A percentile compares a stretch with the other conserved stretches of the same genome.
phyloP scores from a whole-genome alignment of 1,139 yeast species.

The Yamadazyma dendronema region DNA sequence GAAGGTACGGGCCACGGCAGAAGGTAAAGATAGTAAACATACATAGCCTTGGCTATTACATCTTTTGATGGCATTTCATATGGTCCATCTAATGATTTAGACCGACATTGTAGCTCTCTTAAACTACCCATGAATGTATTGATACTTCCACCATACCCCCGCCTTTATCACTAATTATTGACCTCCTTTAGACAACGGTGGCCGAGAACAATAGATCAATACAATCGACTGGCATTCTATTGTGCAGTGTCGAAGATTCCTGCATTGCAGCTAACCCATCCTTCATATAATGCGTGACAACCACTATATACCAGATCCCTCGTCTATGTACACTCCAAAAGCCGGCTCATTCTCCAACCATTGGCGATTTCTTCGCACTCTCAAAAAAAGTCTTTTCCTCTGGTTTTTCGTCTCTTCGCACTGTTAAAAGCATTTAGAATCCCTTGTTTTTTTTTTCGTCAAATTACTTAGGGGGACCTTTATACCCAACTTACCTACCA shows the following conservation, averaged over 20 bases:
- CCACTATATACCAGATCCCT: neutral
- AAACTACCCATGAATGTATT: too few species aligned
- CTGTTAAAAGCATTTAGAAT: neutral
- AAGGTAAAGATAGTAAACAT: too few species aligned
- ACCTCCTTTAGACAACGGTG: neutral
- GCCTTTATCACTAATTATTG: neutral
- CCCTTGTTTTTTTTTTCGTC: conserved; percentile 1
- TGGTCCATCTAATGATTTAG: too few species aligned
- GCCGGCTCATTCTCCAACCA: too few species aligned
- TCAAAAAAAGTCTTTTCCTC: neutral
- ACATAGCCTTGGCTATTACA: too few species aligned
- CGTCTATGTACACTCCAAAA: neutral
- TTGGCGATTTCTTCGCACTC: neutral
- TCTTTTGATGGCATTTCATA: too few species aligned
- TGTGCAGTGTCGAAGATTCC: too few species aligned
- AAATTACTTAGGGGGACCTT: neutral
- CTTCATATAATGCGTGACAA: neutral
- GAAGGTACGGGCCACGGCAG: neutral
- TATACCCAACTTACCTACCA: neutral
- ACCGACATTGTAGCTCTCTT: too few species aligned
- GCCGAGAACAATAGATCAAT: conserved; percentile 1
- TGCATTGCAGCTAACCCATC: neutral
- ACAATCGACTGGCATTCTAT: neutral
- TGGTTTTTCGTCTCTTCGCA: neutral
- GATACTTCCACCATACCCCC: neutral